These are phyloP conservation scores for Rhamnella rubrinervis DNA, from an alignment of 331 rosid species.

Conservation along the genomic window DNA sequence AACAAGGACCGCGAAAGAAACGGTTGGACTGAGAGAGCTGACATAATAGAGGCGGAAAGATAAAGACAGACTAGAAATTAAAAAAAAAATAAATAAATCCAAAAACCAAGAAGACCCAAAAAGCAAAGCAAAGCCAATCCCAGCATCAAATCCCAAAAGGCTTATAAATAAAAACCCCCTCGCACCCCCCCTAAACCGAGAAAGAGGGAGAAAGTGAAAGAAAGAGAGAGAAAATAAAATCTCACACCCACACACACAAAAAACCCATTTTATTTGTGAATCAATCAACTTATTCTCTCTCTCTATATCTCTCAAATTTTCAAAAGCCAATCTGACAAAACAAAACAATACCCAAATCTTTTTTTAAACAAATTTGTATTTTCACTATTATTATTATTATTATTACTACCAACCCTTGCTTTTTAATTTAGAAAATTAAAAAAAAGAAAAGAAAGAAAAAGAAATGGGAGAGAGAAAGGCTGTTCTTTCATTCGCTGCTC, in stretches of 20 bases:
- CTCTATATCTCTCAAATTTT: slow-evolving; percentile 22
- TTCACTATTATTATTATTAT: background rate
- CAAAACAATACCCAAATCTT: background rate
- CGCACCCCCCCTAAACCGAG: background rate
- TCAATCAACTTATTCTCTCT: background rate
- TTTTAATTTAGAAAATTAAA: background rate
- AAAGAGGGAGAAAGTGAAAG: background rate
- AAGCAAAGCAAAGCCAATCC: background rate
- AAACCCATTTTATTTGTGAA: slow-evolving; percentile 23
- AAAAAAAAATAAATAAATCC: background rate
- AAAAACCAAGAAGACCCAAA: background rate
- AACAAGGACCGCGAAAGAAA: background rate
- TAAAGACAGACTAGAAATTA: slow-evolving; percentile 1
- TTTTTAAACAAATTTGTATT: background rate
- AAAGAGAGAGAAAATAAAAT: background rate
- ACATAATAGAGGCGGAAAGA: background rate
- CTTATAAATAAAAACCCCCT: too few species aligned
- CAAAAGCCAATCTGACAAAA: slow-evolving; percentile 33
- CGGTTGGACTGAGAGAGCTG: background rate
- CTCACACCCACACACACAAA: slow-evolving; percentile 8
- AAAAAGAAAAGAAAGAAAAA: slow-evolving; percentile 2
- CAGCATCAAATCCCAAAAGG: background rate
- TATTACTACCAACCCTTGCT: background rate
- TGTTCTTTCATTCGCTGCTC: slow-evolving; percentile 40
- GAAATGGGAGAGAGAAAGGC: slow-evolving; percentile 21